phyloP scores from a whole-genome alignment of 1,284 basidiomycete species.

The Marasmius sp. region DNA sequence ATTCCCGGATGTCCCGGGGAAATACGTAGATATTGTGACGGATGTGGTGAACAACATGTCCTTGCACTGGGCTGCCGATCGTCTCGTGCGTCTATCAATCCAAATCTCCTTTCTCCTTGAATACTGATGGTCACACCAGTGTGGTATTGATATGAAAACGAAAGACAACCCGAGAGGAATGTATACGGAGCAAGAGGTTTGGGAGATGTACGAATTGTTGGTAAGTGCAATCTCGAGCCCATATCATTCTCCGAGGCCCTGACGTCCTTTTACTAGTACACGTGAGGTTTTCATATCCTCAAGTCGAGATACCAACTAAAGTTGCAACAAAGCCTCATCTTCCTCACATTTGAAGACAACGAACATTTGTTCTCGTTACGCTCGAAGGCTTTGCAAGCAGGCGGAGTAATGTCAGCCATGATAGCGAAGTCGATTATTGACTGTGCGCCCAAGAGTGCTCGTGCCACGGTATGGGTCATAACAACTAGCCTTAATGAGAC shows the following conservation, averaged over 20 bases:
- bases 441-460: conserved; percentile 21
- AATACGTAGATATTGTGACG: conserved; percentile 57
- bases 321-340: conserved; percentile 22
- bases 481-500: background rate
- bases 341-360: conserved; percentile 34
- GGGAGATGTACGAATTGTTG: conserved; percentile 46
- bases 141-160: conserved; percentile 61
- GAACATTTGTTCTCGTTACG: conserved; percentile 32
- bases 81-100: conserved; percentile 38
- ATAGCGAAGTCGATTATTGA: conserved; percentile 33
- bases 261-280: background rate
- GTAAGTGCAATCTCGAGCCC: conserved; percentile 26
- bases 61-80: conserved; percentile 51
- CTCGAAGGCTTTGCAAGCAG: conserved; percentile 28
- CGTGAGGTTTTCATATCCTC: background rate
- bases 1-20: conserved; percentile 34
- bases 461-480: conserved; percentile 26
- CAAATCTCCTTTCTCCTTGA: background rate
- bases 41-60: conserved; percentile 59
- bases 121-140: conserved; percentile 30
- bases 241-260: background rate
- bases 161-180: conserved; percentile 48
- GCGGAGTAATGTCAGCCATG: conserved; percentile 31
- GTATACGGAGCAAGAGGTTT: conserved; percentile 54
- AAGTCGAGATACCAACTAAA: background rate